Evolutionary conservation across 305 asterid species (phyloP), one percentile per base, ranked within the genome.

Genomic region (Nicotiana rustica): DNA sequence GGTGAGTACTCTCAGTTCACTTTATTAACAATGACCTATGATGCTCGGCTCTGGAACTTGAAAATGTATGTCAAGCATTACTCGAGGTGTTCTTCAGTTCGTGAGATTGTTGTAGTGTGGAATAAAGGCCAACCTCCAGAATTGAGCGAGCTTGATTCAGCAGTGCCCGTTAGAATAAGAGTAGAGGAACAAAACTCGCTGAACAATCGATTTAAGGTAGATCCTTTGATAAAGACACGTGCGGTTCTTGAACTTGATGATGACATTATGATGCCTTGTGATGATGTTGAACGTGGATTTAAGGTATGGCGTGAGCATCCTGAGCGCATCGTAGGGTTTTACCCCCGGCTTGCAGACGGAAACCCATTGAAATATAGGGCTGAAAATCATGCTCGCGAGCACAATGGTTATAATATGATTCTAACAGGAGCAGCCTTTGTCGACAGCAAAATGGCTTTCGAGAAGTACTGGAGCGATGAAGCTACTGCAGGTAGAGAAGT

Each of bases 101-200:
- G 96, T 1, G 99, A 97, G 88, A 97, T 97, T 8, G 98, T 97
- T 52, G 97, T 97, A 7, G 94, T 93, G 18, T 97, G 99, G 99
- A 95, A 97, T 91, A 93, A 92, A 84, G 99, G 99, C 4, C 87
- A 49, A 15, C 97, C 94, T 9, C 99, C 98, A 3, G 84, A 17
- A 4, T 33, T 84, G 17, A 84, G 86, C 3, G 95, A 97, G 8
- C 90, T 97, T 3, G 97, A 97, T 88, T 92, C 99, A 0, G 95
- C 93, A 0, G 99, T 97, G 29, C 99, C 99, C 0, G 87, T 97
- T 2, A 88, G 97, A 91, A 90, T 97, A 78, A 70, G 99, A 67
- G 89, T 91, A 1, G 99, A 97, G 92, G 84, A 86, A 17, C 69
- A 85, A 6, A 97, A 97, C 90, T 95, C 99, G 0, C 85, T 95